Percentiles rank a stretch among this genome's conserved stretches.
These are phyloP conservation scores for Penicillium sp. DNA, from an alignment of 2,329 filamentous ascomycete genomes.

Conservation along the genomic window DNA sequence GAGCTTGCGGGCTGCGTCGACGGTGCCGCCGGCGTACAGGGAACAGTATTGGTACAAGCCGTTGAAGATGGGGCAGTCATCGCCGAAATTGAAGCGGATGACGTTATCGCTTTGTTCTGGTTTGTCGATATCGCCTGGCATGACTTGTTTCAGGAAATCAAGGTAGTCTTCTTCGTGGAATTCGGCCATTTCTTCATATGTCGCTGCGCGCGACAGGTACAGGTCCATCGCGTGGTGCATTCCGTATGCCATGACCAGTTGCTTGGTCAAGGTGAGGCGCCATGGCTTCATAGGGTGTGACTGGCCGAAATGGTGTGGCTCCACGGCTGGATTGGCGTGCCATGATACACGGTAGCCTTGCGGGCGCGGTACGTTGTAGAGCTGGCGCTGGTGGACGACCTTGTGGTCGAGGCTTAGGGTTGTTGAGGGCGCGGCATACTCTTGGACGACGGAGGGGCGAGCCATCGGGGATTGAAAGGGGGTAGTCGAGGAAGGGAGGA, in stretches of 20 bases:
- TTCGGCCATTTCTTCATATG: constrained; percentile 79
- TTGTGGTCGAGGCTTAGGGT: constrained; percentile 54
- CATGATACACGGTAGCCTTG: constrained; percentile 91
- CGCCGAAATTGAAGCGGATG: constrained; percentile 81
- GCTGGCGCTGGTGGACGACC: constrained; percentile 54
- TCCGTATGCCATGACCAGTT: constrained; percentile 90
- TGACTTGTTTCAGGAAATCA: constrained; percentile 76
- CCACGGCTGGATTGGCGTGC: constrained; percentile 92
- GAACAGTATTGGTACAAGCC: constrained; percentile 94
- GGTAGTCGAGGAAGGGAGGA: not conserved
- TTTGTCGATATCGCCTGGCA: constrained; percentile 69
- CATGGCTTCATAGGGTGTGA: constrained; percentile 99
- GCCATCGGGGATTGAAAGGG: constrained; percentile 33
- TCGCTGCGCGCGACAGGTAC: constrained; percentile 80
- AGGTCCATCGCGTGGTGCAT: constrained; percentile 97
- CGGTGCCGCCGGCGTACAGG: constrained; percentile 84
- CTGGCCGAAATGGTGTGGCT: constrained; percentile 94
- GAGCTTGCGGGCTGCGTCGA: constrained; percentile 88
- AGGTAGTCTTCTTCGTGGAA: constrained; percentile 92
- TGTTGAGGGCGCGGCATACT: constrained; percentile 48
- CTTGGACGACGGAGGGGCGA: constrained; percentile 49
- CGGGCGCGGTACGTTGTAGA: constrained; percentile 73
- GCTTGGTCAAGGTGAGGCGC: constrained; percentile 92
- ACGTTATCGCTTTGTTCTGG: constrained; percentile 57
- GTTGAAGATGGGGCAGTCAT: constrained; percentile 95